Conservation (phyloP, 345 rosid genomes). For the Citrus hindsii region DNA sequence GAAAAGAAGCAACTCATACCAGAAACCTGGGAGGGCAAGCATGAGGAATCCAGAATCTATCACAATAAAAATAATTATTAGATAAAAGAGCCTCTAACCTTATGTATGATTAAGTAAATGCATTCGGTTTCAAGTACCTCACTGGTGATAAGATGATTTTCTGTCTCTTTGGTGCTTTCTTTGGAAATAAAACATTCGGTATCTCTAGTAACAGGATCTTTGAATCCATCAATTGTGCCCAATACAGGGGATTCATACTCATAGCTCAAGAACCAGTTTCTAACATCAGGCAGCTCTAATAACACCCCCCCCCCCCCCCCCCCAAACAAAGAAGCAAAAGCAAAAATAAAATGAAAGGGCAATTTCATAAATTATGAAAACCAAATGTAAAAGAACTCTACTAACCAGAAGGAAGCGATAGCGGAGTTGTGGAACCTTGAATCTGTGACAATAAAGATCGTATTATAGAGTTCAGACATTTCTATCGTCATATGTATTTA, state of each 20-base stretch:
- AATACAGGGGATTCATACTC: constrained; percentile 46
- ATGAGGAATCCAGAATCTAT: constrained; percentile 30
- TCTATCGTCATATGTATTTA: background rate
- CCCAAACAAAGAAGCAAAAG: background rate
- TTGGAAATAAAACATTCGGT: constrained; percentile 7
- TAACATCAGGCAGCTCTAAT: constrained; percentile 59
- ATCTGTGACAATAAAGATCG: background rate
- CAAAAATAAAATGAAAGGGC: background rate
- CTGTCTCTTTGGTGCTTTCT: background rate
- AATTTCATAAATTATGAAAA: background rate
- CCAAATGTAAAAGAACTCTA: background rate
- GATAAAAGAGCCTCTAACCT: background rate
- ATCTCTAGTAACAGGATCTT: constrained; percentile 12
- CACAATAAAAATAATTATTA: background rate
- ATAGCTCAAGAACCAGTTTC: constrained; percentile 65
- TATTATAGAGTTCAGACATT: background rate
- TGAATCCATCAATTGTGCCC: constrained; percentile 25
- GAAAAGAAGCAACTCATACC: constrained; percentile 26
- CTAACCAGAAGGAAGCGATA: constrained; percentile 29
- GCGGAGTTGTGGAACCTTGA: constrained; percentile 11
- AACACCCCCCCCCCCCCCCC: background rate
- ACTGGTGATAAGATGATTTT: constrained; percentile 1
- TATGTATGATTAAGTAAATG: background rate
- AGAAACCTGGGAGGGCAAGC: constrained; percentile 30
- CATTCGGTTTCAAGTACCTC: constrained; percentile 18